phyloP scores from a whole-genome alignment of 2,329 filamentous ascomycete genomes.

The Hymenoscyphus scutula region DNA sequence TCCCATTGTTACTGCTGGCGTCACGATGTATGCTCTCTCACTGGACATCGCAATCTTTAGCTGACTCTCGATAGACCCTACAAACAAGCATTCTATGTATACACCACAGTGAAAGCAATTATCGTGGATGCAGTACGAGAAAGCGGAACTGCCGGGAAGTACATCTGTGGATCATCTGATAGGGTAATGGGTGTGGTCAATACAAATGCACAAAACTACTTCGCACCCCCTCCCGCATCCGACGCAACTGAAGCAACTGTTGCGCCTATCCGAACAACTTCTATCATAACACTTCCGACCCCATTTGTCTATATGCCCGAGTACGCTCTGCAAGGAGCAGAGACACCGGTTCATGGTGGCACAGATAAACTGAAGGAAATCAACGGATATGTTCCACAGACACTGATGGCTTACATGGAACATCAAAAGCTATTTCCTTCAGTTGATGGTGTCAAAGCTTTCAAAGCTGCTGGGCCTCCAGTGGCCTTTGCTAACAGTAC shows the following conservation, averaged over 20 bases:
- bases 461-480: constrained; percentile 21
- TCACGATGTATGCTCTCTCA: constrained; percentile 17
- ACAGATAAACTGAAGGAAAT: constrained; percentile 9
- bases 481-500: constrained; percentile 3
- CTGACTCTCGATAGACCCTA: constrained; percentile 18
- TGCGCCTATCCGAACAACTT: background rate
- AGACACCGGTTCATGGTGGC: constrained; percentile 16
- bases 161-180: constrained; percentile 15
- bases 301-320: constrained; percentile 25
- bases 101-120: constrained; percentile 26
- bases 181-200: constrained; percentile 13
- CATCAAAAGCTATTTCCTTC: constrained; percentile 17
- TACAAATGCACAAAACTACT: constrained; percentile 23
- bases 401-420: constrained; percentile 20
- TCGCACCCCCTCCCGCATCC: constrained; percentile 12
- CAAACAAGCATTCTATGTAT: constrained; percentile 25
- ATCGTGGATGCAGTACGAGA: constrained; percentile 18
- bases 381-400: constrained; percentile 23
- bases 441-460: constrained; percentile 18
- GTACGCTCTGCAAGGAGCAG: constrained; percentile 9
- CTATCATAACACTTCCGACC: constrained; percentile 11
- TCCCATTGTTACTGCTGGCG: constrained; percentile 16
- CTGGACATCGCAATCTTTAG: background rate
- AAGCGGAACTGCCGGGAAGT: constrained; percentile 6
- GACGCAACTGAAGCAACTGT: background rate